These are phyloP conservation scores for Multifurca ochricompacta DNA, from an alignment of 768 basidiomycete genomes.

Conservation along the genomic window DNA sequence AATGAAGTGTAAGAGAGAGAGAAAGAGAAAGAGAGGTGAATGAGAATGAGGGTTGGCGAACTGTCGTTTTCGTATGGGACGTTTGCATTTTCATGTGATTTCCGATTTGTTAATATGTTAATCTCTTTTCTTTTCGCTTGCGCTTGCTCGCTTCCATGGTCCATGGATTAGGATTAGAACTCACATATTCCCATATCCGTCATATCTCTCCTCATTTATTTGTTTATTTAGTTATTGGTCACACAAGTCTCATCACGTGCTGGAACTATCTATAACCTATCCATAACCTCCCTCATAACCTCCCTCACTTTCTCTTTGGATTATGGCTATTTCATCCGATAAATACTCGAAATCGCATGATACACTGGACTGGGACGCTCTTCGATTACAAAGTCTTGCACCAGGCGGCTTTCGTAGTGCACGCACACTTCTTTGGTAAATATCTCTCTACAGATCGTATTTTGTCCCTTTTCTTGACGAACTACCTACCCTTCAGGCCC, in stretches of 20 bases:
- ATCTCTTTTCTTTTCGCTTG: too few relatives aligned
- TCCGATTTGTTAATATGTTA: too few relatives aligned
- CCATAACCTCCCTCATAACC: too few relatives aligned
- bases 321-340: not conserved
- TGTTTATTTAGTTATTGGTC: too few relatives aligned
- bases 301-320: not conserved
- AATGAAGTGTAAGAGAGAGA: not conserved
- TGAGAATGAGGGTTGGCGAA: too few relatives aligned
- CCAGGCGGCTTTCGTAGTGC: slow-evolving; percentile 57
- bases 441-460: slow-evolving; percentile 11
- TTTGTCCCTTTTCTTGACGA: slow-evolving; percentile 22
- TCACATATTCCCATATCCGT: too few relatives aligned
- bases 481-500: slow-evolving; percentile 32
- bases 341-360: not conserved
- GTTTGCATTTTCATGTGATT: slow-evolving; percentile 12
- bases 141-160: too few relatives aligned
- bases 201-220: too few relatives aligned
- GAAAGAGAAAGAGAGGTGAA: not conserved
- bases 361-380: slow-evolving; percentile 37
- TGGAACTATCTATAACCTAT: too few relatives aligned
- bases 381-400: slow-evolving; percentile 41
- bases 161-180: too few relatives aligned
- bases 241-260: too few relatives aligned
- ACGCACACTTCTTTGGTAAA: slow-evolving; percentile 51
- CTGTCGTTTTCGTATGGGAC: too few relatives aligned